Conservation (phyloP, 176 grass and related monocot genomes). For the Rhynchospora tenuis region DNA sequence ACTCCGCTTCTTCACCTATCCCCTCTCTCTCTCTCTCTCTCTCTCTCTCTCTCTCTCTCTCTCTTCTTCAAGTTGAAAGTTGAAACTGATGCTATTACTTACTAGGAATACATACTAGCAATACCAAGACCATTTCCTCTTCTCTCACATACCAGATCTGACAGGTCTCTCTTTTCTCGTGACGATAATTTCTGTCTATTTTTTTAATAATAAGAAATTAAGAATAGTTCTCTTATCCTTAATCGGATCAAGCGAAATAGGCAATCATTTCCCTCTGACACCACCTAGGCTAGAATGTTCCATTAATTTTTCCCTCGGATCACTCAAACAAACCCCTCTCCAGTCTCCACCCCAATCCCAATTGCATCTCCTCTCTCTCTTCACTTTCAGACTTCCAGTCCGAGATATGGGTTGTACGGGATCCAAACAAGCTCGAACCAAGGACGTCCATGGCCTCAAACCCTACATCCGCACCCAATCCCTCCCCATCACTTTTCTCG, state of each 20-base stretch:
- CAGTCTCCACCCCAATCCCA: background rate
- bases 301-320: background rate
- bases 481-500: background rate
- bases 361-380: background rate
- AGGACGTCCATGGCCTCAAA: slow-evolving; percentile 27
- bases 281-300: slow-evolving; percentile 8
- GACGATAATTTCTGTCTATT: slow-evolving; percentile 21
- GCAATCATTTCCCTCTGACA: slow-evolving; percentile 20
- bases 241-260: background rate
- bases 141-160: background rate
- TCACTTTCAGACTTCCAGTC: background rate
- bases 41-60: too few species aligned
- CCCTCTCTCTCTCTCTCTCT: background rate
- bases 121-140: slow-evolving; percentile 1
- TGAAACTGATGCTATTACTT: background rate
- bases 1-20: background rate
- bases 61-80: too few species aligned
- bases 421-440: slow-evolving; percentile 52
- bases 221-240: too few species aligned
- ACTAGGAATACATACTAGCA: background rate
- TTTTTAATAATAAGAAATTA: too few species aligned
- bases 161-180: background rate
- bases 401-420: slow-evolving; percentile 75
- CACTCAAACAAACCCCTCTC: background rate
- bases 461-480: slow-evolving; percentile 44